Percentiles rank a stretch among this genome's conserved stretches.
These are phyloP conservation scores for Erodium maritimum DNA, from an alignment of 345 rosid species.

Conservation along the genomic window DNA sequence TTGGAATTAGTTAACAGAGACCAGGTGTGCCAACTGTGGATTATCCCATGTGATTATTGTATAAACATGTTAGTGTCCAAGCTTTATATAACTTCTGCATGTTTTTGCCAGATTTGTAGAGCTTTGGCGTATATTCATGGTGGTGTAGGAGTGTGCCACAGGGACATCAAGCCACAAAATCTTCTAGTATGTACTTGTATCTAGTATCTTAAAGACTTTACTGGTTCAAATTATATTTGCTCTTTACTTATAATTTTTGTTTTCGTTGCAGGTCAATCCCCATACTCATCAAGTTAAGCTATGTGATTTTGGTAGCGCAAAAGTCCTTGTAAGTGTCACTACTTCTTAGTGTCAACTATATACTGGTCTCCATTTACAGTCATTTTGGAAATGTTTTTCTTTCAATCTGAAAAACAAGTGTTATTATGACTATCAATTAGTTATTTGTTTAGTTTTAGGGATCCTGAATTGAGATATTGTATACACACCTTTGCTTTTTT, in stretches of 20 bases:
- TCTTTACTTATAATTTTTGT: neutral
- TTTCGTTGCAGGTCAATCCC: conserved; percentile 13
- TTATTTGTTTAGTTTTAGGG: neutral
- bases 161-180: conserved; percentile 17
- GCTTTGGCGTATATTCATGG: conserved; percentile 16
- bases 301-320: conserved; percentile 22
- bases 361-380: neutral
- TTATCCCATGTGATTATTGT: too few relatives aligned
- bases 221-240: neutral
- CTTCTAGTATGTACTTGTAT: conserved; percentile 13
- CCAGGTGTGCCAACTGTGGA: too few relatives aligned
- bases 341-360: conserved; percentile 3
- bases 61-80: neutral
- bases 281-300: conserved; percentile 15
- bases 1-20: too few relatives aligned
- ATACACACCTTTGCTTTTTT: neutral
- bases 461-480: neutral
- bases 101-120: conserved; percentile 13
- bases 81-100: neutral
- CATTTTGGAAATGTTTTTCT: neutral
- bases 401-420: neutral
- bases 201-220: neutral
- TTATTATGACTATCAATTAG: neutral
- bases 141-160: conserved; percentile 13
- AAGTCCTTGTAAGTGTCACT: conserved; percentile 12